These are phyloP conservation scores for Jaenimonas drosophilae DNA, from an alignment of 208 protist genomes.

Conservation along the genomic window DNA sequence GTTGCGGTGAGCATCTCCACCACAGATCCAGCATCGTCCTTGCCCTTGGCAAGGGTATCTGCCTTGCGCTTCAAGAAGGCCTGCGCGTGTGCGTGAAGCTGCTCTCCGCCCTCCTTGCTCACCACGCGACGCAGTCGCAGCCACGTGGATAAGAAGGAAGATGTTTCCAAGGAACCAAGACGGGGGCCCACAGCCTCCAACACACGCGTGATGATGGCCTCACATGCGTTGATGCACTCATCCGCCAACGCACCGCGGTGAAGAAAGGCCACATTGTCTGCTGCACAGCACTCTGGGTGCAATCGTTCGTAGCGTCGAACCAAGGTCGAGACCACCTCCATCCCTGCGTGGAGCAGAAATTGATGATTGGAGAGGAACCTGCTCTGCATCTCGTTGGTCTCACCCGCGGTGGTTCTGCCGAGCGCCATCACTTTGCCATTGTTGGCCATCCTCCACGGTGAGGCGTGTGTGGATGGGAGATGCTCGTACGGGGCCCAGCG, in stretches of 20 bases:
- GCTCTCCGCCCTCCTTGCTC: constrained; percentile 37
- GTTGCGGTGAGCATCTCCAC: constrained; percentile 51
- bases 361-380: constrained; percentile 81
- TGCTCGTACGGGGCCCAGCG: constrained; percentile 76
- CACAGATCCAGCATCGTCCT: constrained; percentile 6
- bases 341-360: constrained; percentile 65
- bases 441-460: constrained; percentile 69
- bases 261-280: no score
- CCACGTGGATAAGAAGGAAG: constrained; percentile 47
- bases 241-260: constrained; percentile 9
- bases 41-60: neutral
- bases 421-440: constrained; percentile 67
- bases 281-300: no score
- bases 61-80: constrained; percentile 47
- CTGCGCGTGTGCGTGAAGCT: constrained; percentile 36
- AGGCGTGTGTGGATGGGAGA: constrained; percentile 54
- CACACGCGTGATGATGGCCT: constrained; percentile 41
- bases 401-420: constrained; percentile 25
- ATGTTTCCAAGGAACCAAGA: constrained; percentile 36
- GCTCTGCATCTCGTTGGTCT: constrained; percentile 69
- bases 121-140: constrained; percentile 50
- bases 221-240: constrained; percentile 34
- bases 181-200: constrained; percentile 20
- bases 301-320: neutral
- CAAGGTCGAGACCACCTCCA: constrained; percentile 20